Evolutionary conservation across 2,329 filamentous ascomycete species (phyloP), one percentile per base, ranked within the genome.

Genomic region (Clonostachys rhizophaga): DNA sequence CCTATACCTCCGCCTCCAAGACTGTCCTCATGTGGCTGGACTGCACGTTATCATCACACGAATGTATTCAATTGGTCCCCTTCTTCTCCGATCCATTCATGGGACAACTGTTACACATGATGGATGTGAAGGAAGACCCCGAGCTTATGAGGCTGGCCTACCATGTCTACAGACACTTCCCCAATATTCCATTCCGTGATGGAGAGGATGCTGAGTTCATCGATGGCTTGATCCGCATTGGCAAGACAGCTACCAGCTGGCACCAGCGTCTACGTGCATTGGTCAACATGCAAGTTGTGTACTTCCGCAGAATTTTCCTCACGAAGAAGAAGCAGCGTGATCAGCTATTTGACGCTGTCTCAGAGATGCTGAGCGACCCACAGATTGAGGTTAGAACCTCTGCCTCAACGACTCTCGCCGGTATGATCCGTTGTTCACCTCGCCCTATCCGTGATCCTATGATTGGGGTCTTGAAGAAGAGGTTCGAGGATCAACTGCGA

Each of bases 111-210:
- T 73, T 99, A 45, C 91, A 99, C 72, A 99, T 99, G 94, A 99
- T 99, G 92, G 94, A 99, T 61, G 90, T 99, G 64, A 97, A 97
- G 66, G 94, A 99, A 66, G 94, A 99, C 58, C 91, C 90, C 0
- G 95, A 99, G 66, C 78, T 99, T 3, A 95, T 96, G 75, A 86
- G 88, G 10, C 78, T 96, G 9, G 92, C 94, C 0, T 99, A 97
- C 62, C 91, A 96, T 60, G 94, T 99, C 40, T 99, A 97, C 73
- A 87, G 92, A 7, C 92, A 99, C 61, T 74, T 99, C 14, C 91
- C 94, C 13, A 99, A 99, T 64, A 90, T 99, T 48, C 91, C 94
- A 0, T 92, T 96, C 69, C 85, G 89, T 3, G 80, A 84, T 34
- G 91, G 91, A 49, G 89, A 96, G 64, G 90, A 95, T 56, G 81